A percentile compares a stretch with the other conserved stretches of the same genome.
These are phyloP conservation scores for Speleostelium caveatum DNA, from an alignment of 78 protist genomes.

Conservation along the genomic window DNA sequence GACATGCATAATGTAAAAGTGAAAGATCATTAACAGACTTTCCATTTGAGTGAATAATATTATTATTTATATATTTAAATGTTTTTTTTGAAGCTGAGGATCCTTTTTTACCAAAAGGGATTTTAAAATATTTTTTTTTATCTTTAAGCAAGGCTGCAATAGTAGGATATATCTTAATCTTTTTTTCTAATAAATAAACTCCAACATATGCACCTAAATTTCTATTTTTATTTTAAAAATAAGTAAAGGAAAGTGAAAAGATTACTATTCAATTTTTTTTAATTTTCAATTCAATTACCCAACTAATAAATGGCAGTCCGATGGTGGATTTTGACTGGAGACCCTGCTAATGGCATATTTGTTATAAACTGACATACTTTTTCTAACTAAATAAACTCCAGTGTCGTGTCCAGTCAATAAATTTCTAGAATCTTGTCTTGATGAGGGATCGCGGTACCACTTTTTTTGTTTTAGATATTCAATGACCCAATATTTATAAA, in stretches of 20 bases:
- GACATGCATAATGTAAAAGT: slow-evolving; percentile 47
- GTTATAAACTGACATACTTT: slow-evolving; percentile 32
- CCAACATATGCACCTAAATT: slow-evolving; percentile 50
- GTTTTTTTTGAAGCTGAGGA: slow-evolving; percentile 9
- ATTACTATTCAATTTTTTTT: background rate
- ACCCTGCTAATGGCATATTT: slow-evolving; percentile 46
- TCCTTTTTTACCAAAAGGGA: slow-evolving; percentile 1
- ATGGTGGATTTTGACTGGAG: slow-evolving; percentile 24
- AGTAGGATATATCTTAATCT: slow-evolving; percentile 61
- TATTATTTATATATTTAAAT: background rate
- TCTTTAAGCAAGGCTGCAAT: slow-evolving; percentile 34
- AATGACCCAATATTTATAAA: slow-evolving; percentile 56
- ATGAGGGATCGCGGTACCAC: slow-evolving; percentile 43
- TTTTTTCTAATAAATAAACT: slow-evolving; percentile 51
- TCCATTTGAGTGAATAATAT: slow-evolving; percentile 14
- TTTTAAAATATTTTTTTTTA: slow-evolving; percentile 48
- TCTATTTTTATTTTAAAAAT: slow-evolving; percentile 10
- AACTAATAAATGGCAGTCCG: slow-evolving; percentile 60
- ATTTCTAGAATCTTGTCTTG: slow-evolving; percentile 29
- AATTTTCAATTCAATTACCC: slow-evolving; percentile 4
- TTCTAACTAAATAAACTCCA: slow-evolving; percentile 48
- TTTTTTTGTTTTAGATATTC: slow-evolving; percentile 49
- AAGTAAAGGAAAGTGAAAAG: background rate
- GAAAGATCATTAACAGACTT: slow-evolving; percentile 12
- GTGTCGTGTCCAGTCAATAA: slow-evolving; percentile 20